phyloP scores from a whole-genome alignment of 108 stramenopile genomes.

The Nitzschia sp. region DNA sequence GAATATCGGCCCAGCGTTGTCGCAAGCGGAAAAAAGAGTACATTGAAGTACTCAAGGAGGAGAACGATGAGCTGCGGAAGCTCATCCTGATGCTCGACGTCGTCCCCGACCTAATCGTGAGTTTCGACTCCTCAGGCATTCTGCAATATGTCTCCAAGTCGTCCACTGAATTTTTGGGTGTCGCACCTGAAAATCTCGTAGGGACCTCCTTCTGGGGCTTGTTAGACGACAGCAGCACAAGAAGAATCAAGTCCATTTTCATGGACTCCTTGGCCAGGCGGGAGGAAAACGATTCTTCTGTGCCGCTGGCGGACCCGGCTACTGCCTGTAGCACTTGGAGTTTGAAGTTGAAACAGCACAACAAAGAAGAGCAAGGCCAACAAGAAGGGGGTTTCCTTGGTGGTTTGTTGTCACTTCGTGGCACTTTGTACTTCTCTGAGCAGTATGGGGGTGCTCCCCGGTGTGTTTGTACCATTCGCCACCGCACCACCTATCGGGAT shows the following conservation, averaged over 20 bases:
- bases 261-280: slow-evolving; percentile 84
- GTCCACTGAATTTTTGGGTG: slow-evolving; percentile 54
- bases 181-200: slow-evolving; percentile 50
- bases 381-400: too few species aligned
- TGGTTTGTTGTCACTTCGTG: too few species aligned
- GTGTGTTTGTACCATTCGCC: too few species aligned
- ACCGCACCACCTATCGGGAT: too few species aligned
- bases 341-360: too few species aligned
- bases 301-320: slow-evolving; percentile 61
- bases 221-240: slow-evolving; percentile 62
- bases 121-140: slow-evolving; percentile 79
- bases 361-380: too few species aligned
- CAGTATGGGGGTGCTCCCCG: too few species aligned
- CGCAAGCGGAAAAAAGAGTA: slow-evolving; percentile 93
- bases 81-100: slow-evolving; percentile 78
- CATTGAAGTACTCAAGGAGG: slow-evolving; percentile 90
- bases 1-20: slow-evolving; percentile 88
- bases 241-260: slow-evolving; percentile 77
- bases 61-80: slow-evolving; percentile 73
- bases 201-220: slow-evolving; percentile 79
- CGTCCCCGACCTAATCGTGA: slow-evolving; percentile 83
- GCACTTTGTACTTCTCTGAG: too few species aligned
- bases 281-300: slow-evolving; percentile 51
- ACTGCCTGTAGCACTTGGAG: slow-evolving; percentile 16
- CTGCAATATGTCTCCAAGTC: slow-evolving; percentile 76